Evolutionary conservation across 306 rosid species (phyloP), one percentile per base, ranked within the genome.

Genomic region (Clitoria ternatea): DNA sequence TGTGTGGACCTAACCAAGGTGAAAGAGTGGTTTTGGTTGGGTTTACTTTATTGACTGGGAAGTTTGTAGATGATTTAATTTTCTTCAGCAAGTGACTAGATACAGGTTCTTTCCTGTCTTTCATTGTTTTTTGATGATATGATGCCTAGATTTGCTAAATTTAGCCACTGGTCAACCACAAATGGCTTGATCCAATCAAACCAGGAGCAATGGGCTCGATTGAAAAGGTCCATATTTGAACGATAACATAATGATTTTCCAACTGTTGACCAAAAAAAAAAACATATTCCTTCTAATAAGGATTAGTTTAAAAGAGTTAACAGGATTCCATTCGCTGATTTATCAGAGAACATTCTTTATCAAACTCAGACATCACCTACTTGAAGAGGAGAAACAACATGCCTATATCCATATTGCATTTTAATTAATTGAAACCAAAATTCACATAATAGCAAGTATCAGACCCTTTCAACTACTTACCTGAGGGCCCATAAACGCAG

Each of bases 401-500:
- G 52, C 44, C 6, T 40, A 50, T 19, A 50, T 39, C 50, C 66
- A 48, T 27, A 72, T 67, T 66, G 53, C 59, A 59, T 40, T 47
- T 27, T 30, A 30, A 24, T 8, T 48, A 13, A 63, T 7, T 9
- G 15, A 17, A 56, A 30, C 43, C 57, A 20, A 27, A 71, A 30
- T 33, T 24, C 48, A 71, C 36, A 66, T 5, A 69, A 7, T n/a
- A 11, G 43, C 30, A 66, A 11, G 43, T 24, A 66, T 37, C 30
- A 40, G 23, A 57, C 0, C 7, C 32, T 63, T 69, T 74, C 50
- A 17, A 62, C 49, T 19, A 77, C 80, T 32, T 55, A 94, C 98
- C 97, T 94, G 45, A 94, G 89, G 54, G 97, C 98, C 98, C 97
- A 91, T n/a, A 94, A 80, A 57, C 98, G 95, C 62, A 94, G 98